These are phyloP conservation scores for Colletotrichum sublineola DNA, from an alignment of 2,329 filamentous ascomycete genomes.

Conservation along the genomic window DNA sequence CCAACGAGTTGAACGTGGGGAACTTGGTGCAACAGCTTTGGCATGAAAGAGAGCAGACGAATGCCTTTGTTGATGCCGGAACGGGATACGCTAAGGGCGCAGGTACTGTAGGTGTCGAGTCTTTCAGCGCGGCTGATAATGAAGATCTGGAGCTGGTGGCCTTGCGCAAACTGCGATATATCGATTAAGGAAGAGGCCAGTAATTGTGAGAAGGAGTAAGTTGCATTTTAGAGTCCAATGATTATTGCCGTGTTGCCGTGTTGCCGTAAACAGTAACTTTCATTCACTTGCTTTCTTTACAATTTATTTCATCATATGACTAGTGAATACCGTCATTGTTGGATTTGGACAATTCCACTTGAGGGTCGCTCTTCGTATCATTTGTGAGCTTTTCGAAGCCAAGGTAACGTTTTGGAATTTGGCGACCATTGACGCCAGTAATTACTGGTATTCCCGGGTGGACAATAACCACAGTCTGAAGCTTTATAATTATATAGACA, in stretches of 20 bases:
- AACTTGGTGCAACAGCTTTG: slow-evolving; percentile 4
- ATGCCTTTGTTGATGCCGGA: neutral
- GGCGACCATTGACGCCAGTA: neutral
- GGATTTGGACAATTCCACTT: neutral
- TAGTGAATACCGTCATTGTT: neutral
- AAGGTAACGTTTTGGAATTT: too few relatives aligned
- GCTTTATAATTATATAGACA: neutral
- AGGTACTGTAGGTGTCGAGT: too few relatives aligned
- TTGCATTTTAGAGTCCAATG: accelerated
- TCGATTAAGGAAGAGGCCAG: neutral
- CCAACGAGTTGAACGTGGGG: neutral
- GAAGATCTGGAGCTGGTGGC: neutral
- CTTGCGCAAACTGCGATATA: neutral
- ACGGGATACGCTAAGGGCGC: neutral
- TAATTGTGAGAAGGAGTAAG: too few relatives aligned
- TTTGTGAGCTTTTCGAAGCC: too few relatives aligned
- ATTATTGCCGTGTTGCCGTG: too few relatives aligned
- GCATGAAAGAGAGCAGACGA: neutral
- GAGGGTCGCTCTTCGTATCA: too few relatives aligned
- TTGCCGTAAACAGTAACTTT: neutral
- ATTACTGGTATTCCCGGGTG: neutral
- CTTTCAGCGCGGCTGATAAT: neutral
- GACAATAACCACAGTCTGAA: neutral
- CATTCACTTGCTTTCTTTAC: too few relatives aligned
- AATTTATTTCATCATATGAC: neutral